Base-by-base conservation (phyloP, 2,329 filamentous ascomycete genomes). In the Myriosclerotinia scirpicola region DNA sequence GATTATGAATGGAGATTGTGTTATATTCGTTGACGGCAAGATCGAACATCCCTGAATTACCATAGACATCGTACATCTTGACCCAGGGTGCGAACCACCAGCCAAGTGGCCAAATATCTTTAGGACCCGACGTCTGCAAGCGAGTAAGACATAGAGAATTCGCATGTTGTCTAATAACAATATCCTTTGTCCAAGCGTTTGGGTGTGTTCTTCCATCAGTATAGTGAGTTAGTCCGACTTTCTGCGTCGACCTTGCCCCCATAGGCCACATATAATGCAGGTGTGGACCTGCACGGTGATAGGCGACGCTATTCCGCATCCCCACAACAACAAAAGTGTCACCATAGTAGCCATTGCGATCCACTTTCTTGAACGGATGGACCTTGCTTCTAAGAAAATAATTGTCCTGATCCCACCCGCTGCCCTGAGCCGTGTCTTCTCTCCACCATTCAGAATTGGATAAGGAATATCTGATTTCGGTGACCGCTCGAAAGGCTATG, bases 321-420 rank as follows among this genome's bases (percentile, higher is more conserved):
- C 62, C 62, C n/a, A 48, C 52, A 1, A 56, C 38, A 3, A 7
- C 2, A 34, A n/a, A n/a, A n/a, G n/a, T n/a, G n/a, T n/a, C n/a
- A n/a, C n/a, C n/a, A n/a, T n/a, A n/a, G n/a, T n/a, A n/a, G n/a
- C n/a, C n/a, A n/a, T n/a, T n/a, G n/a, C 20, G 53, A 1, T 26
- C 14, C 42, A 20, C 52, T 15, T 17, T 30, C 11, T 26, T 50
- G n/a, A 64, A 64, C 6, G 52, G 30, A 26, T 64, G 40, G 20
- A 44, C 26, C n/a, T 50, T 56, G 42, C 62, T 64, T 48, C 12
- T 56, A 2, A 64, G 53, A 6, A 20, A 64, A 26, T 64, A 64
- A 12, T 64, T 64, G 15, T 64, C 53, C 53, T 64, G 62, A n/a
- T 56, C 62, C 40, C 52, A 56, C 1, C 30, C 52, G 5, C 26